Evolutionary conservation across 495 filamentous ascomycete species (phyloP).

Genomic region (Penicillium coffeae): DNA sequence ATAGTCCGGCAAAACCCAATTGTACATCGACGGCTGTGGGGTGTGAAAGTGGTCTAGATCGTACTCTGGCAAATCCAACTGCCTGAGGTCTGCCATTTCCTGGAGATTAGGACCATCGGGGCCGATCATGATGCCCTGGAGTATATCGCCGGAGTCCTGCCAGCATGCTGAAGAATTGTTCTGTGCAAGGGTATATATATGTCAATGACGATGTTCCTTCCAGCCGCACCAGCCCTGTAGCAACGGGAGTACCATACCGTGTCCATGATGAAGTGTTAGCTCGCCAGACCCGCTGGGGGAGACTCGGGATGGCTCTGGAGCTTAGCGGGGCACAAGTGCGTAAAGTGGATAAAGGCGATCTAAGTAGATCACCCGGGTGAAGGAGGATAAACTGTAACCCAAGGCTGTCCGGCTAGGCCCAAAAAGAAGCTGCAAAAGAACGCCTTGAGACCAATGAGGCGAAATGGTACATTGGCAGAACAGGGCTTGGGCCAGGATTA

Average conservation of each 20-base stretch:
- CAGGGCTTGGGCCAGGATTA: background rate
- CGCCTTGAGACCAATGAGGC: background rate
- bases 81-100: conserved; percentile 10
- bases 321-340: background rate
- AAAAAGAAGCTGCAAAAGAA: background rate
- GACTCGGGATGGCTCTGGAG: too few species aligned
- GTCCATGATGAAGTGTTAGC: background rate
- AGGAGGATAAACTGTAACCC: background rate
- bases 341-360: background rate
- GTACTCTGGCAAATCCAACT: conserved; percentile 22
- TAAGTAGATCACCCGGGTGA: background rate
- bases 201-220: background rate
- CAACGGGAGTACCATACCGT: background rate
- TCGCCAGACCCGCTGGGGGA: background rate
- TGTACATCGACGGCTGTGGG: background rate
- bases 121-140: conserved; percentile 34
- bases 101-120: conserved; percentile 11
- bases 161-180: conserved; percentile 20
- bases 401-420: background rate
- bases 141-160: conserved; percentile 30
- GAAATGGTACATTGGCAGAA: background rate
- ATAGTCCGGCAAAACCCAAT: background rate
- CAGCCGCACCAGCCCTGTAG: too few species aligned
- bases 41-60: conserved; percentile 17
- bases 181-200: background rate